Percentiles rank a stretch among this genome's conserved stretches.
phyloP scores from a whole-genome alignment of 2,329 filamentous ascomycete species.

The Paecilomyces formosus region DNA sequence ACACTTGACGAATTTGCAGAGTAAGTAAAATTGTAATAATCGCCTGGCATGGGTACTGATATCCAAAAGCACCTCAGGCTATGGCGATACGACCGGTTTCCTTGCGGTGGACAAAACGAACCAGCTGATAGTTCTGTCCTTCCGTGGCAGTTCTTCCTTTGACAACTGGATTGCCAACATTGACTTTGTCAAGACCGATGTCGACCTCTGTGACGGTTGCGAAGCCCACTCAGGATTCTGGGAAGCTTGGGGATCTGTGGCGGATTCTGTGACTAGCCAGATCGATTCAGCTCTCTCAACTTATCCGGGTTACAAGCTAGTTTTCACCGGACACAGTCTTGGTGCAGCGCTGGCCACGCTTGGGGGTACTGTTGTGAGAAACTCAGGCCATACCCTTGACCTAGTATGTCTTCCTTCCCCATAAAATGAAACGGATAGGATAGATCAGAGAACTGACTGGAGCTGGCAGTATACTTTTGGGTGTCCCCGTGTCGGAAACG shows the following conservation, averaged over 20 bases:
- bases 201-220: slow-evolving; percentile 36
- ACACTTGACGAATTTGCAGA: slow-evolving; percentile 44
- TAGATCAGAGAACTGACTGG: background rate
- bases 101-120: slow-evolving; percentile 40
- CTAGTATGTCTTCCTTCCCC: slow-evolving; percentile 28
- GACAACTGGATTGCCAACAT: slow-evolving; percentile 22
- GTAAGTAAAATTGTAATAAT: slow-evolving; percentile 20
- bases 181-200: slow-evolving; percentile 14
- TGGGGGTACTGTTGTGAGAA: slow-evolving; percentile 35
- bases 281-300: slow-evolving; percentile 29
- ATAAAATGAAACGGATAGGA: background rate
- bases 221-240: slow-evolving; percentile 38
- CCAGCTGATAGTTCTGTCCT: slow-evolving; percentile 24
- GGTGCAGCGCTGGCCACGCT: slow-evolving; percentile 43
- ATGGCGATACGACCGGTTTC: slow-evolving; percentile 39
- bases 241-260: slow-evolving; percentile 30
- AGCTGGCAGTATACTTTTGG: slow-evolving; percentile 33
- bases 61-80: slow-evolving; percentile 2
- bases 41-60: background rate
- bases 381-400: slow-evolving; percentile 28
- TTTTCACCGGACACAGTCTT: slow-evolving; percentile 41
- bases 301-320: slow-evolving; percentile 33
- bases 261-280: slow-evolving; percentile 23
- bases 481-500: slow-evolving; percentile 35
- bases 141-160: slow-evolving; percentile 24